Base-by-base conservation (phyloP, 345 rosid species). In the Citrus mangshanensis region DNA sequence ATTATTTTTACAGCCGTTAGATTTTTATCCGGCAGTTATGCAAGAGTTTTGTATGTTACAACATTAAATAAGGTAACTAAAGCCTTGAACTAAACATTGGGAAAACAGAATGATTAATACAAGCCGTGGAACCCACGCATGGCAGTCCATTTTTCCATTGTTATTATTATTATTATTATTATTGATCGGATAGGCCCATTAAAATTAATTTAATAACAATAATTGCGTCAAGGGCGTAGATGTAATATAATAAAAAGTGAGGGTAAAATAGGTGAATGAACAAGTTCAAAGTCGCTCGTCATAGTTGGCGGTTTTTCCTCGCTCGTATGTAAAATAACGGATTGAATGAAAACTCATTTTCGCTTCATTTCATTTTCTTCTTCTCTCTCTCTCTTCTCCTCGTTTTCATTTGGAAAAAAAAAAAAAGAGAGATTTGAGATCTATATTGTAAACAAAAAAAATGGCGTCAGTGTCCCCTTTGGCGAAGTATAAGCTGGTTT, bases 401-500 rank as follows among this genome's bases (percentile, higher is more conserved):
- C 21, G 24, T 40, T 78, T 34, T 35, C 16, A 8, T 75, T 65
- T 56, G 12, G 0, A 12, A 46, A 46, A 13, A 3, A 46, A 4
- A 18, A 18, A 16, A 5, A 0, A 54, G 0, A 5, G 18, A 2
- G 7, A 27, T 6, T 19, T n/a, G 56, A 74, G 84, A 81, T 77
- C 80, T 19, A 34, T 19, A 34, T 64, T 32, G n/a, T 34, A 64
- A 35, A 6, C 4, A 7, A 32, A 74, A 68, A 68, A 69, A 82
- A 91, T 90, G 94, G 98, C 96, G 78, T 82, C 88, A n/a, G 97
- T 90, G 46, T 89, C 97, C 32, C 97, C 98, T 46, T 84, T 92
- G 21, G 94, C 97, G 25, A 92, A 92, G 80, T 92, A 87, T 88
- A 92, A 91, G 87, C 91, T 92, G 75, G 97, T 92, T 0, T 92